phyloP scores from a whole-genome alignment of 441 rosid genomes.

The Macaranga tanarius region DNA sequence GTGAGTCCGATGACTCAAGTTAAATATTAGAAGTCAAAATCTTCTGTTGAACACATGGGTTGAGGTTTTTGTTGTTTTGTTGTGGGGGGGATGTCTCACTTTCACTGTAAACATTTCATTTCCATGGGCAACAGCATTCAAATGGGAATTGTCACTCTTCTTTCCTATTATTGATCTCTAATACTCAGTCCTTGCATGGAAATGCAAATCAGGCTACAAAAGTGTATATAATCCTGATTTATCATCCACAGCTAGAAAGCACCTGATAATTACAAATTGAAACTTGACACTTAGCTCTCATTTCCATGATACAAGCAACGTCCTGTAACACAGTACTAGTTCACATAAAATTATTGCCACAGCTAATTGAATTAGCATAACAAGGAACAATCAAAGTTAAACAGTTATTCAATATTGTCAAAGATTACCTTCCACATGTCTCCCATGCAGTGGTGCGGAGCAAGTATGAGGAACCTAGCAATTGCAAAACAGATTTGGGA shows the following conservation, averaged over 20 bases:
- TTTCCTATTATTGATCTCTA: neutral
- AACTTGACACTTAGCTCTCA: neutral
- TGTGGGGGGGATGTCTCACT: neutral
- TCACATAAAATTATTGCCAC: neutral
- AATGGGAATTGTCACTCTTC: neutral
- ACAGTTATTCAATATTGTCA: constrained; percentile 1
- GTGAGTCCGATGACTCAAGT: neutral
- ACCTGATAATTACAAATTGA: neutral
- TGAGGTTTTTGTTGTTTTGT: no score
- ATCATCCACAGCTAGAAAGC: neutral
- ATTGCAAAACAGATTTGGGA: constrained; percentile 81
- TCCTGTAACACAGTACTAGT: neutral
- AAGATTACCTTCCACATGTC: constrained; percentile 85
- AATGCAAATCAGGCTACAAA: constrained; percentile 5
- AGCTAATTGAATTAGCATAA: neutral
- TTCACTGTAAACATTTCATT: neutral
- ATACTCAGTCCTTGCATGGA: neutral
- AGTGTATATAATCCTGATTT: neutral
- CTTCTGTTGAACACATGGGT: no score
- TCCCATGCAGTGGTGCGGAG: constrained; percentile 96
- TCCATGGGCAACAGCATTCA: neutral
- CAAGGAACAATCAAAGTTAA: constrained; percentile 10
- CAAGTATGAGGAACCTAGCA: constrained; percentile 85
- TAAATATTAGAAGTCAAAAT: neutral
- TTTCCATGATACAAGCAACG: neutral